phyloP scores from a whole-genome alignment of 2,329 filamentous ascomycete genomes.

The Talaromyces sp. region DNA sequence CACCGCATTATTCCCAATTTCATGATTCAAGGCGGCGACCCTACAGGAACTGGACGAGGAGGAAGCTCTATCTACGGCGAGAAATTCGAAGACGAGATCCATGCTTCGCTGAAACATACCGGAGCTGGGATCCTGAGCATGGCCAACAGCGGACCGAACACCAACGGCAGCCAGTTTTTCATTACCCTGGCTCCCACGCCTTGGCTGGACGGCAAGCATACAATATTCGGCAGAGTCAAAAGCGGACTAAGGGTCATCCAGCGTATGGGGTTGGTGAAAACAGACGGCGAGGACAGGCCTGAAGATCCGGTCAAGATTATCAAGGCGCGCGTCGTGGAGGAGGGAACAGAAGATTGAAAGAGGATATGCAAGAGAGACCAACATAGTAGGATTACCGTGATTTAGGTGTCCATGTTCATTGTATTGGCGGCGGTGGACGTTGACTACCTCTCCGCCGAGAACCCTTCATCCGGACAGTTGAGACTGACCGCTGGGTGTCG shows the following conservation, averaged over 20 bases:
- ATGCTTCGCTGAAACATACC: slow-evolving; percentile 73
- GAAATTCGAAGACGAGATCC: slow-evolving; percentile 91
- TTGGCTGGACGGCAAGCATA: slow-evolving; percentile 96
- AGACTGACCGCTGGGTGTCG: neutral
- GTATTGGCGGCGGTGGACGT: neutral
- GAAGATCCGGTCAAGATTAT: slow-evolving; percentile 77
- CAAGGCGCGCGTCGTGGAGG: slow-evolving; percentile 64
- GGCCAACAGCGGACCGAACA: slow-evolving; percentile 90
- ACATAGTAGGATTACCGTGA: neutral
- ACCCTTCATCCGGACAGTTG: neutral
- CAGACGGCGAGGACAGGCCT: slow-evolving; percentile 73
- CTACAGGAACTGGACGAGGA: slow-evolving; percentile 86
- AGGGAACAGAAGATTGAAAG: slow-evolving; percentile 42
- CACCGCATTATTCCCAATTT: slow-evolving; percentile 94
- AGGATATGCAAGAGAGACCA: neutral
- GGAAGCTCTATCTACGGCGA: slow-evolving; percentile 87
- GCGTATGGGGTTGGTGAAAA: slow-evolving; percentile 83
- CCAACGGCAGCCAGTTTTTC: slow-evolving; percentile 95
- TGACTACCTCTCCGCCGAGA: neutral
- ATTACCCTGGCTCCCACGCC: slow-evolving; percentile 90
- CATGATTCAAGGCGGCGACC: slow-evolving; percentile 94
- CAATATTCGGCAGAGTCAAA: slow-evolving; percentile 90
- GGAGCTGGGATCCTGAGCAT: slow-evolving; percentile 92
- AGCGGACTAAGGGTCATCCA: slow-evolving; percentile 76
- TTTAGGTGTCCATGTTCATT: neutral